phyloP scores from a whole-genome alignment of 176 grass and related monocot genomes.

The Guadua angustifolia region DNA sequence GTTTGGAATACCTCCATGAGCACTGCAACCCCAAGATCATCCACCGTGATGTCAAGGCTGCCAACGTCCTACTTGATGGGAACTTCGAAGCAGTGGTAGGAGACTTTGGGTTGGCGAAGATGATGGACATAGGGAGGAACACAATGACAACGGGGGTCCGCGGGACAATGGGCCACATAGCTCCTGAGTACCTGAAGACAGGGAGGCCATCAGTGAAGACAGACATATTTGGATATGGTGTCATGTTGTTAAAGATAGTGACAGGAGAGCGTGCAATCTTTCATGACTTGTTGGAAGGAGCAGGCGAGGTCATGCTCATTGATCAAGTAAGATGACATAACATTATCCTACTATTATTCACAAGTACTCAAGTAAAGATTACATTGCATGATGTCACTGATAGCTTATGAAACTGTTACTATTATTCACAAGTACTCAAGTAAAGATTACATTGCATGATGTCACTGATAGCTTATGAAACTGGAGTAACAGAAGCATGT shows the following conservation, averaged over 20 bases:
- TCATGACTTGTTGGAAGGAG: slow-evolving; percentile 56
- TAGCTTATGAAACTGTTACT: slow-evolving; percentile 15
- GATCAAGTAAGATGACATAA: slow-evolving; percentile 63
- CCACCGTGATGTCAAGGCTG: slow-evolving; percentile 91
- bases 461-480: too few relatives aligned
- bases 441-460: too few relatives aligned
- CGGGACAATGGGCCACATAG: slow-evolving; percentile 89
- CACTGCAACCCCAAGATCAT: slow-evolving; percentile 92
- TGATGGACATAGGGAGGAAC: slow-evolving; percentile 70
- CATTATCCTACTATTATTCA: background rate
- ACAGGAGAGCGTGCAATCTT: slow-evolving; percentile 75
- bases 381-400: slow-evolving; percentile 14
- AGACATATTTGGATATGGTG: slow-evolving; percentile 86
- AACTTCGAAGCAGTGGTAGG: slow-evolving; percentile 84
- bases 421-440: too few relatives aligned
- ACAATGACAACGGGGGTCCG: slow-evolving; percentile 69
- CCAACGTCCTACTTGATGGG: slow-evolving; percentile 75
- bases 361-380: slow-evolving; percentile 34
- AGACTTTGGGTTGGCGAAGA: slow-evolving; percentile 81
- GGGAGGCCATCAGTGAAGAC: slow-evolving; percentile 90
- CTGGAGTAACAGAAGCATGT: background rate
- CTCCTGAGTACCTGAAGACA: slow-evolving; percentile 83
- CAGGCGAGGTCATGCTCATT: slow-evolving; percentile 69
- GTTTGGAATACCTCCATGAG: slow-evolving; percentile 89
- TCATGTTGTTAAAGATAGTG: slow-evolving; percentile 73